Percentiles rank a stretch among this genome's conserved stretches.
phyloP scores from a whole-genome alignment of 805 yeast genomes.

The Yamadazyma sp. region DNA sequence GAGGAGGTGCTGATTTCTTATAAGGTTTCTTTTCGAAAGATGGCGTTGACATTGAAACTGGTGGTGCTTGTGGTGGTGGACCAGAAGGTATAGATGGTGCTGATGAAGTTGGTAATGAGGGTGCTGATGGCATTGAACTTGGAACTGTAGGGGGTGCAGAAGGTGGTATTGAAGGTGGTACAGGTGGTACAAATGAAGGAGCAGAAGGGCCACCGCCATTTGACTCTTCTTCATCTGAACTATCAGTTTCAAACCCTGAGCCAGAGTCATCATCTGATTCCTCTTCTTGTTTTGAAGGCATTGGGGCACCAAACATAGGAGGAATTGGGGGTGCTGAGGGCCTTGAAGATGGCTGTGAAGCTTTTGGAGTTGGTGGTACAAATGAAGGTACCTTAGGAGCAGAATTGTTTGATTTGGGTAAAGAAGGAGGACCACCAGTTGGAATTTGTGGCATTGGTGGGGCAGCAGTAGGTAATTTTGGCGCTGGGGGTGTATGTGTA shows the following conservation, averaged over 20 bases:
- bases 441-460: conserved; percentile 11
- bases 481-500: conserved; percentile 14
- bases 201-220: too few species aligned
- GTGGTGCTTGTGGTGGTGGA: conserved; percentile 9
- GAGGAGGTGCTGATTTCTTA: conserved; percentile 35
- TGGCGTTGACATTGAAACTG: conserved; percentile 19
- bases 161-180: conserved; percentile 31
- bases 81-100: conserved; percentile 23
- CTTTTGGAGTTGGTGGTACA: conserved; percentile 11
- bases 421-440: conserved; percentile 8
- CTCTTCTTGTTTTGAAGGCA: conserved; percentile 5
- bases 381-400: conserved; percentile 20
- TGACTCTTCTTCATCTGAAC: conserved; percentile 13
- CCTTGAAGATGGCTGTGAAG: neutral
- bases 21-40: conserved; percentile 12
- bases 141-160: conserved; percentile 25
- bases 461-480: conserved; percentile 17
- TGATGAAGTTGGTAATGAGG: conserved; percentile 9
- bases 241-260: conserved; percentile 9
- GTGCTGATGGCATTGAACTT: conserved; percentile 21
- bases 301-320: conserved; percentile 13
- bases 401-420: too few species aligned
- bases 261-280: conserved; percentile 6
- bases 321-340: conserved; percentile 12
- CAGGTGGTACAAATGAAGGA: conserved; percentile 26